phyloP scores from a whole-genome alignment of 305 asterid genomes.

The Fraxinus dipetala region DNA sequence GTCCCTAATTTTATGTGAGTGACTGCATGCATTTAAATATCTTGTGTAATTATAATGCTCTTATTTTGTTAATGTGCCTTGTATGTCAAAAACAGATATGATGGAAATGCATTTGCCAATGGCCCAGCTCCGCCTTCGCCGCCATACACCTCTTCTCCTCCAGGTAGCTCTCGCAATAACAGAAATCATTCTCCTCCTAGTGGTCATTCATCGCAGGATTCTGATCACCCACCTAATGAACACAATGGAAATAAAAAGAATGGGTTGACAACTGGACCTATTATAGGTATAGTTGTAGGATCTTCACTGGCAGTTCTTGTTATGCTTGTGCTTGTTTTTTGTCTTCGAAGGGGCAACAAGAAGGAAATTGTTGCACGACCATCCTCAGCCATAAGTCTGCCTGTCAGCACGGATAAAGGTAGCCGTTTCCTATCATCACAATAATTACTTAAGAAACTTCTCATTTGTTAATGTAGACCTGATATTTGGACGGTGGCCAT shows the following conservation, averaged over 20 bases:
- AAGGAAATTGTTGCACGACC: conserved; percentile 72
- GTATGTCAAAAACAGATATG: conserved; percentile 50
- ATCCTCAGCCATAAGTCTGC: conserved; percentile 59
- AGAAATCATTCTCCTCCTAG: conserved; percentile 41
- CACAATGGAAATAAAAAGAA: conserved; percentile 40
- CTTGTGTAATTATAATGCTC: neutral
- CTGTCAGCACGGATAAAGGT: conserved; percentile 55
- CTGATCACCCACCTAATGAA: conserved; percentile 38
- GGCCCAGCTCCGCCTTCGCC: conserved; percentile 97
- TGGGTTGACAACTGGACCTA: conserved; percentile 63
- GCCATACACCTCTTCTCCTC: conserved; percentile 82
- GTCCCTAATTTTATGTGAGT: conserved; percentile 80
- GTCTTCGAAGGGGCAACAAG: conserved; percentile 56
- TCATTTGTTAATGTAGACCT: conserved; percentile 1
- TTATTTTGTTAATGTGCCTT: conserved; percentile 17
- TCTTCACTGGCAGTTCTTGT: conserved; percentile 47
- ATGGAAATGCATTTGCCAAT: conserved; percentile 73
- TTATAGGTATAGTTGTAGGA: conserved; percentile 77
- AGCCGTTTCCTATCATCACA: conserved; percentile 9
- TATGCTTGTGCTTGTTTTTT: conserved; percentile 55
- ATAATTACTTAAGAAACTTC: neutral
- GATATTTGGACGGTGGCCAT: neutral
- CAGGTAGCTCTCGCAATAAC: conserved; percentile 54
- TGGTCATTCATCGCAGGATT: conserved; percentile 43
- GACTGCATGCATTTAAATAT: conserved; percentile 5